Percentiles rank a stretch among this genome's conserved stretches.
Evolutionary conservation across 2,329 filamentous ascomycete genomes (phyloP).

Genomic region (Cercospora citrullina): DNA sequence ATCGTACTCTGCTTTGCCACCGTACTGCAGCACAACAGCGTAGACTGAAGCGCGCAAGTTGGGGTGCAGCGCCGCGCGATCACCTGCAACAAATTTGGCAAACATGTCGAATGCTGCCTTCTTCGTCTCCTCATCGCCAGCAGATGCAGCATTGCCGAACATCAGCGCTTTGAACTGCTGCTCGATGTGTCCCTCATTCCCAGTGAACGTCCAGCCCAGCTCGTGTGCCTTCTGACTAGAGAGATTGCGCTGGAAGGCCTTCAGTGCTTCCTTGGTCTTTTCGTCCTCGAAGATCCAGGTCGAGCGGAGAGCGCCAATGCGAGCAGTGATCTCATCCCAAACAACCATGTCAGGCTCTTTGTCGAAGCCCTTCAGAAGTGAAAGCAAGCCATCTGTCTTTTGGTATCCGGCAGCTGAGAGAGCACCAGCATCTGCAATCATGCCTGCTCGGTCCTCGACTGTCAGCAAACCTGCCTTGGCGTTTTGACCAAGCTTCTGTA

Average conservation of each 20-base stretch:
- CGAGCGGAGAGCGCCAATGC: conserved; percentile 73
- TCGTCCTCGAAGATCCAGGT: conserved; percentile 89
- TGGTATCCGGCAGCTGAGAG: conserved; percentile 88
- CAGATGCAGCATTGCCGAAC: conserved; percentile 78
- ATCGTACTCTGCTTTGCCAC: conserved; percentile 84
- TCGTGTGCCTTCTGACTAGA: conserved; percentile 78
- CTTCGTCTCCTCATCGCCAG: conserved; percentile 76
- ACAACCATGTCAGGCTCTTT: conserved; percentile 85
- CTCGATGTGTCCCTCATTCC: conserved; percentile 81
- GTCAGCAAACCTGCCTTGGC: conserved; percentile 77
- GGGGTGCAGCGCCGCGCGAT: conserved; percentile 80
- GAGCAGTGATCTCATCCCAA: conserved; percentile 86
- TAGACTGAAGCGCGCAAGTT: conserved; percentile 89
- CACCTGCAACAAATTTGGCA: conserved; percentile 75
- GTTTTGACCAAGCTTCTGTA: conserved; percentile 83
- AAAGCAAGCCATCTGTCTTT: conserved; percentile 85
- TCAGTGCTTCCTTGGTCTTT: conserved; percentile 70
- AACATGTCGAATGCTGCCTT: conserved; percentile 88
- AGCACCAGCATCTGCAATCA: conserved; percentile 85
- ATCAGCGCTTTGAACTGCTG: conserved; percentile 94
- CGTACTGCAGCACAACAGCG: conserved; percentile 77
- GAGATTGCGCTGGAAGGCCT: conserved; percentile 78
- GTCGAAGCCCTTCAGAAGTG: conserved; percentile 79
- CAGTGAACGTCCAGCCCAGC: conserved; percentile 83
- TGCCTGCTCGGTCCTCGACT: conserved; percentile 89